These are phyloP conservation scores for Spatholobus suberectus DNA, from an alignment of 306 rosid genomes.

Conservation along the genomic window DNA sequence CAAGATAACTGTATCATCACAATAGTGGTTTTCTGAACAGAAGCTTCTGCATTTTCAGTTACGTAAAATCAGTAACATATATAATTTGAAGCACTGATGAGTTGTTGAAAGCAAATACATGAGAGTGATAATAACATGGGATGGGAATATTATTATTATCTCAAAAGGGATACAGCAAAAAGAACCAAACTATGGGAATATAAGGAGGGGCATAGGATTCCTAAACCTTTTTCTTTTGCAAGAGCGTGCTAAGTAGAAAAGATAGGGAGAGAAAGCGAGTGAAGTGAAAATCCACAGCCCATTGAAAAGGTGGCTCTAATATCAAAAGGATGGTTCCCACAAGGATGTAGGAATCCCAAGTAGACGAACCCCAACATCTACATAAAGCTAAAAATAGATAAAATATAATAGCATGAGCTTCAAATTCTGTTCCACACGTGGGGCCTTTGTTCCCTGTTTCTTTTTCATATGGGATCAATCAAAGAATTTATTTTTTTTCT, in stretches of 20 bases:
- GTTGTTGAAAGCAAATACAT: slow-evolving; percentile 32
- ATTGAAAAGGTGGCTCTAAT: slow-evolving; percentile 79
- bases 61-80: slow-evolving; percentile 42
- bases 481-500: slow-evolving; percentile 47
- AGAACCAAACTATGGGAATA: slow-evolving; percentile 69
- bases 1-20: slow-evolving; percentile 38
- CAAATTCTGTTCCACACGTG: slow-evolving; percentile 78
- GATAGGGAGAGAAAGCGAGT: slow-evolving; percentile 67
- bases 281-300: slow-evolving; percentile 56
- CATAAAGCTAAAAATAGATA: slow-evolving; percentile 63
- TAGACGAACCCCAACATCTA: slow-evolving; percentile 64
- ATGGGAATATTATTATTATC: slow-evolving; percentile 60
- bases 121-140: slow-evolving; percentile 43
- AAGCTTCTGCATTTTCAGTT: slow-evolving; percentile 44
- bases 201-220: slow-evolving; percentile 96
- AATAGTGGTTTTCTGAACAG: slow-evolving; percentile 45
- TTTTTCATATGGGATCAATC: slow-evolving; percentile 66
- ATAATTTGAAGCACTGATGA: slow-evolving; percentile 42
- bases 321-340: slow-evolving; percentile 71
- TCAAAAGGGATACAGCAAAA: slow-evolving; percentile 73
- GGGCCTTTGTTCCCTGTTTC: slow-evolving; percentile 67
- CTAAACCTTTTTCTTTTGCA: slow-evolving; percentile 62
- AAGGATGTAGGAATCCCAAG: slow-evolving; percentile 90
- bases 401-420: slow-evolving; percentile 53
- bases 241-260: slow-evolving; percentile 73